Conservation (phyloP, 345 rosid species). For the Schrenkiella parvula region DNA sequence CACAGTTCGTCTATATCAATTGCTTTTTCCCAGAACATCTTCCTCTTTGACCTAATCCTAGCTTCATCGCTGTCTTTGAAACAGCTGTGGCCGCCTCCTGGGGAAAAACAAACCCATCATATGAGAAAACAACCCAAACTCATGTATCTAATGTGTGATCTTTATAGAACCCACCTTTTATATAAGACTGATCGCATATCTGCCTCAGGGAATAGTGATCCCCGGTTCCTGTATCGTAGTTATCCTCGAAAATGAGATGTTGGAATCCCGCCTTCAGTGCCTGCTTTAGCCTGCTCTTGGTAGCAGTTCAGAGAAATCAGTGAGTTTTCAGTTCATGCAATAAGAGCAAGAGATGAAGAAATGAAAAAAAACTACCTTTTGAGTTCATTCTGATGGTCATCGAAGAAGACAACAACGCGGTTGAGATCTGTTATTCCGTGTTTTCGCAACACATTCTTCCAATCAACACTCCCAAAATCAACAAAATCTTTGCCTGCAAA, state of each 20-base stretch:
- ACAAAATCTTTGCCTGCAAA: conserved; percentile 96
- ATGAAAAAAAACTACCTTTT: conserved; percentile 53
- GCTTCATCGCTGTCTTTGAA: conserved; percentile 89
- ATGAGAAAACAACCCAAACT: conserved; percentile 4
- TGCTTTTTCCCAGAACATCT: conserved; percentile 96
- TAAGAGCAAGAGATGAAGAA: neutral
- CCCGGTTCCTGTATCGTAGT: conserved; percentile 97
- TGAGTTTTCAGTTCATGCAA: neutral
- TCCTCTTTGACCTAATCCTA: conserved; percentile 69
- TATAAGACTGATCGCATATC: conserved; percentile 88
- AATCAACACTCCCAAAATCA: conserved; percentile 89
- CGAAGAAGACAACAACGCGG: conserved; percentile 78
- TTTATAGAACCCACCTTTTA: conserved; percentile 51
- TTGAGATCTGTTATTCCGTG: conserved; percentile 59
- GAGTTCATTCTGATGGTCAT: conserved; percentile 95
- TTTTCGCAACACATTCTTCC: conserved; percentile 64
- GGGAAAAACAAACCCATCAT: neutral
- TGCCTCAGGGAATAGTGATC: conserved; percentile 98
- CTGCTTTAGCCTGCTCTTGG: conserved; percentile 63
- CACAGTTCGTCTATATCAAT: conserved; percentile 79
- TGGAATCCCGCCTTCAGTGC: conserved; percentile 79
- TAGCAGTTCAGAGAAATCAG: conserved; percentile 15
- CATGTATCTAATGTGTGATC: neutral
- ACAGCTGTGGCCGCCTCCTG: conserved; percentile 99
- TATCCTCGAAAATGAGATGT: conserved; percentile 95